Percentiles rank a stretch among this genome's conserved stretches.
These are phyloP conservation scores for Barnettozyma vustinii DNA, from an alignment of 805 yeast species.

Conservation along the genomic window DNA sequence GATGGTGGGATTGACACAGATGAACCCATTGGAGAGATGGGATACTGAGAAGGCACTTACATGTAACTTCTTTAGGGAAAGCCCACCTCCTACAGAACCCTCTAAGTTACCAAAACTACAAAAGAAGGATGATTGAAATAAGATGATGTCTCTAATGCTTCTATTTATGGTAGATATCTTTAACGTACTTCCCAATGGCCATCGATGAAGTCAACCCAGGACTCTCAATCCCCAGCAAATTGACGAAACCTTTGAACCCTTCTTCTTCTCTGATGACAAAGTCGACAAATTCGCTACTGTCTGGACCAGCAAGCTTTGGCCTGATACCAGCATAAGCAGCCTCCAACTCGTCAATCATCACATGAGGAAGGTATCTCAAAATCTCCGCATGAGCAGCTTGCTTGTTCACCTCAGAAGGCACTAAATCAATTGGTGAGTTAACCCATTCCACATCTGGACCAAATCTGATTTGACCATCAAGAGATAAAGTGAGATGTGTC, in stretches of 20 bases:
- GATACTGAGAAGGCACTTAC: constrained; percentile 57
- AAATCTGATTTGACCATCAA: constrained; percentile 73
- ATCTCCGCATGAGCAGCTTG: constrained; percentile 55
- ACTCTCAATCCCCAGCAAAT: constrained; percentile 78
- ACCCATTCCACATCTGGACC: constrained; percentile 93
- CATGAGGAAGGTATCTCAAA: constrained; percentile 54
- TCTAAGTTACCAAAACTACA: constrained; percentile 47
- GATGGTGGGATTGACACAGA: constrained; percentile 61
- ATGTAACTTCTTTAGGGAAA: constrained; percentile 64
- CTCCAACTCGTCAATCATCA: constrained; percentile 44
- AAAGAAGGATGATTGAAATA: constrained; percentile 5
- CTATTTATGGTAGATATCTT: constrained; percentile 19
- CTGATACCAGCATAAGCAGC: constrained; percentile 80
- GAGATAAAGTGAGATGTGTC: constrained; percentile 78
- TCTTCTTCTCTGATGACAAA: constrained; percentile 67
- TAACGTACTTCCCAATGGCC: constrained; percentile 78
- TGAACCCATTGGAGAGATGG: constrained; percentile 77
- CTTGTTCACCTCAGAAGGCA: constrained; percentile 44
- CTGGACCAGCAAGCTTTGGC: constrained; percentile 60
- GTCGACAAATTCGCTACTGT: constrained; percentile 51
- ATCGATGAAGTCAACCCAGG: constrained; percentile 83
- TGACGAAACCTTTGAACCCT: constrained; percentile 73
- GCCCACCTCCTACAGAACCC: constrained; percentile 70
- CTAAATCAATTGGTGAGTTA: constrained; percentile 39
- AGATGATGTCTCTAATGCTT: not conserved